Conservation (phyloP, 2,329 filamentous ascomycete genomes). For the Ophiognomonia clavigignenti-juglandacearum region DNA sequence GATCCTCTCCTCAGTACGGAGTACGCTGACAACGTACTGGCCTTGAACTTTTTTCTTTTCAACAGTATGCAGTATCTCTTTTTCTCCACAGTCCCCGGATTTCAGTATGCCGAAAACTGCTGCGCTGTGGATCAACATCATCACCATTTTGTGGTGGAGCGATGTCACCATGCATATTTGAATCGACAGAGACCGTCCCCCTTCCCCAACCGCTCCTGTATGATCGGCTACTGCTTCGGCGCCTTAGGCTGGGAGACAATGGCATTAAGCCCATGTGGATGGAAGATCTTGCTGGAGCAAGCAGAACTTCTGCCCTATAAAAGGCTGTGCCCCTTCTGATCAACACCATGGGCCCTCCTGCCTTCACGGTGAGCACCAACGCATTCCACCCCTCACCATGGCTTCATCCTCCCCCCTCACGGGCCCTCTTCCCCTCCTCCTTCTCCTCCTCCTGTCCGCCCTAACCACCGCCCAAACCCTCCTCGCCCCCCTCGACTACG, state of each 20-base stretch:
- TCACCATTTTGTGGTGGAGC: background rate
- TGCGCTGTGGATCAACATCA: background rate
- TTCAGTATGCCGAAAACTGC: slow-evolving; percentile 2
- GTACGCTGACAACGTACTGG: background rate
- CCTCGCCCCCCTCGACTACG: slow-evolving; percentile 40
- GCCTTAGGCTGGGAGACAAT: too few relatives aligned
- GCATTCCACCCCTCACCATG: background rate
- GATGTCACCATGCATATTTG: slow-evolving; percentile 2
- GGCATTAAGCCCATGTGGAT: background rate
- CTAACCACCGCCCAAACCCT: slow-evolving; percentile 23
- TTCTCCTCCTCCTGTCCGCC: background rate
- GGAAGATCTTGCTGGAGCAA: background rate
- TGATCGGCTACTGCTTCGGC: too few relatives aligned
- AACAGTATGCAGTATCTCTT: background rate
- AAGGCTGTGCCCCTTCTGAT: background rate
- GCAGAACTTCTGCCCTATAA: background rate
- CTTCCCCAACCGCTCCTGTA: too few relatives aligned
- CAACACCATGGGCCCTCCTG: background rate
- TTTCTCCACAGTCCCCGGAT: slow-evolving; percentile 4
- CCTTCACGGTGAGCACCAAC: background rate
- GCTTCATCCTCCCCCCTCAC: background rate
- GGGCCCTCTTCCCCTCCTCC: background rate
- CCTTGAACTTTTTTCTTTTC: too few relatives aligned
- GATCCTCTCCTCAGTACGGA: background rate
- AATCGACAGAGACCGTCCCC: too few relatives aligned